These are phyloP conservation scores for Drosera spatulata DNA, from an alignment of 179 eudicot genomes.

Conservation along the genomic window DNA sequence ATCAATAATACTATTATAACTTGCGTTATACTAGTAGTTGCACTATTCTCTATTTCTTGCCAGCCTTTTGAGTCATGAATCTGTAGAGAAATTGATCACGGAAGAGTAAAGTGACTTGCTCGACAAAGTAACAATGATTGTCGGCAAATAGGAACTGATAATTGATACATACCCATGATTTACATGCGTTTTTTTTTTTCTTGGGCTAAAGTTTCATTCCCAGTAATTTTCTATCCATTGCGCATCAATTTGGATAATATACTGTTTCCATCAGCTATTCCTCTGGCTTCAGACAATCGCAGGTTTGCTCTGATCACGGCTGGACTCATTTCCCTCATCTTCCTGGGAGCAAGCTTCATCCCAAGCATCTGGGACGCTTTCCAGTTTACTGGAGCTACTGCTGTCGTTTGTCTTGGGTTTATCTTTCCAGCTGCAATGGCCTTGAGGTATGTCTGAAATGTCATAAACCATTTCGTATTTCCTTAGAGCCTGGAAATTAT, in stretches of 20 bases:
- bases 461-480: background rate
- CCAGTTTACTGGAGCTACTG: constrained; percentile 12
- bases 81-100: no score
- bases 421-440: constrained; percentile 13
- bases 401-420: constrained; percentile 8
- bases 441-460: background rate
- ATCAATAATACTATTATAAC: no score
- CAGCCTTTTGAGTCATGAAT: no score
- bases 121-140: no score
- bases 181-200: no score
- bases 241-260: constrained; percentile 30
- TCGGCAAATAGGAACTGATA: no score
- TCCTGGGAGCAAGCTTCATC: constrained; percentile 11
- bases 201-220: constrained; percentile 7
- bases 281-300: constrained; percentile 21
- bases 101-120: no score
- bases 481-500: background rate
- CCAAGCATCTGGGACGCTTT: constrained; percentile 14
- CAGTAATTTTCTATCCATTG: constrained; percentile 25
- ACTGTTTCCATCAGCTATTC: constrained; percentile 22
- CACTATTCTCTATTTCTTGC: no score
- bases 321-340: constrained; percentile 17
- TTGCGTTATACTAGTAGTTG: no score
- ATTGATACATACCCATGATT: no score
- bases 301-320: constrained; percentile 21